Evolutionary conservation across 2,329 filamentous ascomycete species (phyloP), one percentile per base, ranked within the genome.

Genomic region (Geosmithia putterillii): DNA sequence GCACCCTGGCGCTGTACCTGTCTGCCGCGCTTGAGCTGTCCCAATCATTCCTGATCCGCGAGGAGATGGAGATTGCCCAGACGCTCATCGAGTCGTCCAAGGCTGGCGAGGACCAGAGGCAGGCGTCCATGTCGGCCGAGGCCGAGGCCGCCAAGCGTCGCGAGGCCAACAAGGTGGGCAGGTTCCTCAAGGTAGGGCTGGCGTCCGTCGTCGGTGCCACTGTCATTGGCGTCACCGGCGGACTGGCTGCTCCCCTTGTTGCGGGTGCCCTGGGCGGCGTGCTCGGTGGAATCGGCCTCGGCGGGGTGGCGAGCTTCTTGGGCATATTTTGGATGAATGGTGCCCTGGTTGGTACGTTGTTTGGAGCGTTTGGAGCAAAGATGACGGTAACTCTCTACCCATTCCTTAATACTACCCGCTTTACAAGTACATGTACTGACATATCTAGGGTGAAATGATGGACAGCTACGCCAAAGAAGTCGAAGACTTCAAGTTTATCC

Each of bases 101-200:
- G 19, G 59, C 64, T 4, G 58, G 64, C n/a, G 59, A 64, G 8
- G 54, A 57, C 46, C 50, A 59, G 48, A 56, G 58, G 48, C 47
- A 58, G 48, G 48, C 72, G 19, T 50, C 54, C 38, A 81, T 94
- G 68, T 81, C 80, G 0, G 85, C 83, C 1, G 83, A 89, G 47
- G 76, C 81, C 1, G 87, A 92, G 57, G 80, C 79, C 0, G 76
- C 83, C 54, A 84, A 83, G 57, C 78, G 82, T 43, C 74, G 74
- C 14, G 79, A 89, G 48, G 74, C 85, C 46, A 84, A 83, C 44
- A 78, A 84, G 51, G 64, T 73, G 8, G 71, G 76, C 18, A 71
- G 88, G 8, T 83, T 83, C 58, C 94, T 86, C 86, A 95, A 95
- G 58, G 87, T 95, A 18, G 87, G 89, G 0, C 69, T 95, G 21